A percentile compares a stretch with the other conserved stretches of the same genome.
phyloP scores from a whole-genome alignment of 2,329 filamentous ascomycete species.

The Knoxdaviesia proteae region DNA sequence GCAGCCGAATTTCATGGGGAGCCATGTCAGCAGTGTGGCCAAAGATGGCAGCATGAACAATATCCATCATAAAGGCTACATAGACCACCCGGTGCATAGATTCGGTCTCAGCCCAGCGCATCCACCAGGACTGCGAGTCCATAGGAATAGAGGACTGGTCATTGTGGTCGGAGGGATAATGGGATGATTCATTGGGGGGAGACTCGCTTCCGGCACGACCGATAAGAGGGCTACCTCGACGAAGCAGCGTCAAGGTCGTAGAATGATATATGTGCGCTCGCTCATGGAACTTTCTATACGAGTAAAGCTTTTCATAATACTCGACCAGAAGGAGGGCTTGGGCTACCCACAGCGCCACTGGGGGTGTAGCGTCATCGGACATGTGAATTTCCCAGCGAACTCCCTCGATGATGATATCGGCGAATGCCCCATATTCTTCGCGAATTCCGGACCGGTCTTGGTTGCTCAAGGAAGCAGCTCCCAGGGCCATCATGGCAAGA shows the following conservation, averaged over 20 bases:
- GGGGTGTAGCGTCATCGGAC: conserved; percentile 61
- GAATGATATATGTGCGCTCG: conserved; percentile 79
- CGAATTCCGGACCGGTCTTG: conserved; percentile 31
- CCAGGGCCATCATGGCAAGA: conserved; percentile 65
- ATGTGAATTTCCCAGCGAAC: conserved; percentile 71
- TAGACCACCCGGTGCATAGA: conserved; percentile 74
- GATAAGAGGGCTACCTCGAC: conserved; percentile 68
- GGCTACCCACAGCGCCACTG: conserved; percentile 73
- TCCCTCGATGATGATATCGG: conserved; percentile 43
- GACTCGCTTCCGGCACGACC: conserved; percentile 62
- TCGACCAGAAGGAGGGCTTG: conserved; percentile 69
- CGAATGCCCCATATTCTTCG: conserved; percentile 23
- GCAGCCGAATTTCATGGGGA: conserved; percentile 70
- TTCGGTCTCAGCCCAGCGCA: conserved; percentile 74
- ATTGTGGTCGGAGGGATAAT: conserved; percentile 12
- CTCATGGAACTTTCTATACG: conserved; percentile 63
- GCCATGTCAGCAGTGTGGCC: conserved; percentile 81
- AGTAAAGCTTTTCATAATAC: conserved; percentile 83
- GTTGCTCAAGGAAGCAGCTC: conserved; percentile 58
- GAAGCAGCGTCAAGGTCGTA: conserved; percentile 65
- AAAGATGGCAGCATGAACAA: conserved; percentile 80
- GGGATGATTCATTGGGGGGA: conserved; percentile 38
- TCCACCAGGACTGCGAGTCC: conserved; percentile 44
- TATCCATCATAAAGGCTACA: conserved; percentile 75
- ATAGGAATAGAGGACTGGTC: conserved; percentile 4